phyloP scores from a whole-genome alignment of 2,329 filamentous ascomycete genomes.

The Calycina herbarum region DNA sequence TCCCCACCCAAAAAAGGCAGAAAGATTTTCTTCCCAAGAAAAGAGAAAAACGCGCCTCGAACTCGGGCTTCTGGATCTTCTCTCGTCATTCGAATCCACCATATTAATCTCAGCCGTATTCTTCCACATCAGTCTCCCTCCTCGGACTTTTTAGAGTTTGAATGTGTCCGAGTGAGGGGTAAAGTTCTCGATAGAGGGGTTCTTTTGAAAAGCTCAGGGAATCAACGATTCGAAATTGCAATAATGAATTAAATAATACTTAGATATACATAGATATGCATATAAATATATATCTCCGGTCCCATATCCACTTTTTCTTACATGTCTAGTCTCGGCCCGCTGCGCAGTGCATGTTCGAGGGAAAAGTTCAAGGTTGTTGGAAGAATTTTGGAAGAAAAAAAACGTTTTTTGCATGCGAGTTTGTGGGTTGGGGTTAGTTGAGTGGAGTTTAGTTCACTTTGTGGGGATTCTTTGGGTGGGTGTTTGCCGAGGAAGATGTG shows the following conservation, averaged over 20 bases:
- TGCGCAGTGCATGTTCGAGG: not conserved
- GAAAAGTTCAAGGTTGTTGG: not conserved
- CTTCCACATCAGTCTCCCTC: too few species aligned
- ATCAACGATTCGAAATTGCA: not conserved
- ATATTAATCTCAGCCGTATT: too few species aligned
- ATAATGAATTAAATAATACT: not conserved
- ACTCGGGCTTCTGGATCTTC: too few species aligned
- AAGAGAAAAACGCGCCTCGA: too few species aligned
- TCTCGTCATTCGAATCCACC: too few species aligned
- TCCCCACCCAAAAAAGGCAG: not conserved
- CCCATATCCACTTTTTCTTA: not conserved
- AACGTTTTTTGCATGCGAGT: slow-evolving; percentile 3
- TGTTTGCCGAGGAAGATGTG: not conserved
- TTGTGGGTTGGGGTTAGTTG: slow-evolving; percentile 5
- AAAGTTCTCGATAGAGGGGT: too few species aligned
- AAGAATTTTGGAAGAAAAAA: not conserved
- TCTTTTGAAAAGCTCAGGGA: not conserved
- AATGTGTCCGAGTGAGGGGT: too few species aligned
- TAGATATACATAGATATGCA: not conserved
- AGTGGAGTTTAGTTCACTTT: not conserved
- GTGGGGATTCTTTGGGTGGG: not conserved
- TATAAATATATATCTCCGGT: not conserved
- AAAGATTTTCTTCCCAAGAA: too few species aligned
- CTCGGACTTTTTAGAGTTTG: too few species aligned
- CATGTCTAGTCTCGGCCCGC: not conserved